Evolutionary conservation across 1,284 basidiomycete species (phyloP), one percentile per base, ranked within the genome.

Genomic region (Pseudozyma sp.): DNA sequence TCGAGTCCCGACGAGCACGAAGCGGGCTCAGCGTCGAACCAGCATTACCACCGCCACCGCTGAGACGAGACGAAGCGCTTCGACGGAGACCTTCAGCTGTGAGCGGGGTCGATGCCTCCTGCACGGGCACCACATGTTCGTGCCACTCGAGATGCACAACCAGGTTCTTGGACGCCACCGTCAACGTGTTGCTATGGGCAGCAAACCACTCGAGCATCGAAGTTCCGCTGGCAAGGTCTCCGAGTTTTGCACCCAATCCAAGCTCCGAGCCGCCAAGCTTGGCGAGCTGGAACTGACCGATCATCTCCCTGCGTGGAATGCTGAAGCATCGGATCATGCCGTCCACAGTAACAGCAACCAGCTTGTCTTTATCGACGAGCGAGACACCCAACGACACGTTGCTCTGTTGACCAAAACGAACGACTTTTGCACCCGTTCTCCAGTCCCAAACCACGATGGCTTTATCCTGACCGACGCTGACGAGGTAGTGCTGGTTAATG

Each of bases 371-470:
- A 37, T 87, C 87, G 42, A 95, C 89, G 40, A 96, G 89, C 83
- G 93, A 92, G 34, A 95, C 92, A 9, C 94, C 94, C 48, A 94
- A 92, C 78, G 92, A 93, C 69, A 94, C 90, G 14, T 94, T 95
- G 33, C 92, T 94, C 86, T 95, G 94, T 84, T 96, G 94, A 1
- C 94, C 94, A 78, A 94, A 95, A 8, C 92, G 87, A 24, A 94
- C 92, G 49, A 95, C 90, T 86, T 95, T 94, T 34, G 89, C 90
- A 2, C 94, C 94, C 2, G 82, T 84, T 29, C 78, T 11, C 85
- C 85, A 86, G 62, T 86, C 86, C 93, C 94, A 95, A 70, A 92
- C 93, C 7, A 95, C 92, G n/a, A 95, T 88, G 0, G 93, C 94
- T 81, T 92, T 91, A 79, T 92, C 91, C 1, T 92, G 92, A 19